Evolutionary conservation across 164 flowering plant species (phyloP).

Genomic region (Pachysandra terminalis): DNA sequence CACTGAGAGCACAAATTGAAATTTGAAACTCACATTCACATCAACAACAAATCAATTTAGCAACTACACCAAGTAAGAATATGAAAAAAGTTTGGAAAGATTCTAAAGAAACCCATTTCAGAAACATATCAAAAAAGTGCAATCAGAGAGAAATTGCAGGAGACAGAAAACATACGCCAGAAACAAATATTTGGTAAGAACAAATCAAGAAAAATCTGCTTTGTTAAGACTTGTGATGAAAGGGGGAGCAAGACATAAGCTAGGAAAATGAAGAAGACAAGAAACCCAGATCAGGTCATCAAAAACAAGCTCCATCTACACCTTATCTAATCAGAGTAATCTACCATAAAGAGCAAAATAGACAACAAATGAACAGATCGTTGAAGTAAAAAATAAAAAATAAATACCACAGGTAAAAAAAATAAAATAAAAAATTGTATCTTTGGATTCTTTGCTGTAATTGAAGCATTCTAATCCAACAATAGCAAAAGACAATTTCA

Average conservation of each 20-base stretch:
- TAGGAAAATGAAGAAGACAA: neutral
- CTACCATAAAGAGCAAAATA: neutral
- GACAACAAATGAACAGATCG: too few species aligned
- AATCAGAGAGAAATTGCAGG: neutral
- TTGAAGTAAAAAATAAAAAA: too few species aligned
- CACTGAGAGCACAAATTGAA: conserved; percentile 29
- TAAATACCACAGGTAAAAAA: too few species aligned
- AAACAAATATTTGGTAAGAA: too few species aligned
- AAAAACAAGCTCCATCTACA: too few species aligned
- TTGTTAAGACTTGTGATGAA: too few species aligned
- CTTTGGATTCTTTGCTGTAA: too few species aligned
- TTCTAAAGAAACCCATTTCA: conserved; percentile 4
- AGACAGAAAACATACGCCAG: too few species aligned
- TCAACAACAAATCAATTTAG: neutral
- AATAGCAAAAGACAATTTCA: neutral
- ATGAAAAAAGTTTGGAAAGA: neutral
- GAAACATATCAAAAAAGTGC: neutral
- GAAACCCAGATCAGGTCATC: too few species aligned
- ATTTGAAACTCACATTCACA: conserved; percentile 1
- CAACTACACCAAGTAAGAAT: neutral
- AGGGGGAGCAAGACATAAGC: neutral
- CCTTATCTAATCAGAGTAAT: neutral
- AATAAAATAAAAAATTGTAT: too few species aligned
- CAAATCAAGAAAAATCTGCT: neutral
- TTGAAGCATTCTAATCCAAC: neutral